Base-by-base conservation (phyloP, 441 rosid species). In the Viola pubescens region DNA sequence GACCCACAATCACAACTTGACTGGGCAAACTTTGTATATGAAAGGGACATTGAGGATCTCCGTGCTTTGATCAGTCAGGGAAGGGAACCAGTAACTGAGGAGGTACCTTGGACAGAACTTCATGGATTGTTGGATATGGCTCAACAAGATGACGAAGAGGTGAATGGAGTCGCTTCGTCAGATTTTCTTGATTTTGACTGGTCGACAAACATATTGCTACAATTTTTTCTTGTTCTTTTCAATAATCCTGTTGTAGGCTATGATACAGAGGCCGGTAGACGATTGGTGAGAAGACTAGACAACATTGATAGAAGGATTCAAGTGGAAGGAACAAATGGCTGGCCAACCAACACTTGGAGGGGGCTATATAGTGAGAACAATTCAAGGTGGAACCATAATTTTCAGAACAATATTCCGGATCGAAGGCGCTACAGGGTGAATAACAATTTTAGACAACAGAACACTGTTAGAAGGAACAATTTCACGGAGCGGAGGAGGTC, bases 21-120 rank as follows among this genome's bases (percentile, higher is more conserved):
- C 63, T 94, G 99, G 99, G 83, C 95, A 77, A 80, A 89, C 76
- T 65, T 94, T 68, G 96, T 90, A 77, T 91, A 89, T 16, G 91
- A 90, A 76, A 86, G 99, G 74, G 99, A 94, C 65, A 70, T 90
- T n/a, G 99, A 95, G 4, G 97, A 94, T 11, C 8, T 50, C 1
- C 11, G 34, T 50, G 5, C 37, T 16, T 7, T 50, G 11, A 3
- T 49, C 52, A 49, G 34, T 26, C 52, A 16, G 3, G 0, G 8
- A 13, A 48, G 19, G 8, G 9, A 12, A 50, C 34, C 7, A 0
- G 53, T 13, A 16, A 11, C 14, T 16, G 37, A 16, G 53, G 53
- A 16, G 53, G 34, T 26, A 50, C 3, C 5, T 10, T 7, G 26
- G 54, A 50, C 6, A 19, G 37, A 19, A 13, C 4, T 19, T 13